Evolutionary conservation across 164 flowering plant species (phyloP).

Genomic region (Umbellularia californica): DNA sequence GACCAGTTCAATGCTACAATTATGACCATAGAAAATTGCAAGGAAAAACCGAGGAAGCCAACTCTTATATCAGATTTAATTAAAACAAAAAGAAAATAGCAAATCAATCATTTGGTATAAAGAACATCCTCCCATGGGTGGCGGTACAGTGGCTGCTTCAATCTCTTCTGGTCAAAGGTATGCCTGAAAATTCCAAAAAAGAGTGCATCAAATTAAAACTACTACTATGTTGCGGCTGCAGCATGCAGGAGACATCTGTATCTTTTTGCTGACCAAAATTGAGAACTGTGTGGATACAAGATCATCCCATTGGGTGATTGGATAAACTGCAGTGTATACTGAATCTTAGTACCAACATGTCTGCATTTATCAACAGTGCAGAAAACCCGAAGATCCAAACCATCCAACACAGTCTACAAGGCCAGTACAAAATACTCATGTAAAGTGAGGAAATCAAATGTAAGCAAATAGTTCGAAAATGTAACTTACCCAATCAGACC

Average conservation of each 20-base stretch:
- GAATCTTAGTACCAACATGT: too few species aligned
- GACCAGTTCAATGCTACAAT: conserved; percentile 13
- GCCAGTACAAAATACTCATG: too few species aligned
- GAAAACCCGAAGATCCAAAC: too few species aligned
- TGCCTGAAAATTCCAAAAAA: conserved; percentile 51
- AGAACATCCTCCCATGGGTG: conserved; percentile 99
- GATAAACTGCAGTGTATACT: too few species aligned
- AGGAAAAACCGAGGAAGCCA: neutral
- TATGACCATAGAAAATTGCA: conserved; percentile 12
- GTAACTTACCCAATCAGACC: conserved; percentile 90
- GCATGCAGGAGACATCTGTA: neutral
- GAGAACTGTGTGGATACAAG: too few species aligned
- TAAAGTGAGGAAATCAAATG: too few species aligned
- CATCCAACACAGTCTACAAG: too few species aligned
- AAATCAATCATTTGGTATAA: conserved; percentile 77
- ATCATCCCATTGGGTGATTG: too few species aligned
- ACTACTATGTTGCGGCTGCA: neutral
- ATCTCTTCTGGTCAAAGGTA: conserved; percentile 98
- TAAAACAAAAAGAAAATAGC: neutral
- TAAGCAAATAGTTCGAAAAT: neutral
- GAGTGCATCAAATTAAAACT: neutral
- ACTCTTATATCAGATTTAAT: too few species aligned
- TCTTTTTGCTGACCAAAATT: neutral
- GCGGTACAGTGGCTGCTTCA: conserved; percentile 98
- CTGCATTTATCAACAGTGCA: too few species aligned